These are phyloP conservation scores for Gaertneriomyces semiglobifer DNA, from an alignment of 192 early-diverging fungal genomes.

Conservation along the genomic window DNA sequence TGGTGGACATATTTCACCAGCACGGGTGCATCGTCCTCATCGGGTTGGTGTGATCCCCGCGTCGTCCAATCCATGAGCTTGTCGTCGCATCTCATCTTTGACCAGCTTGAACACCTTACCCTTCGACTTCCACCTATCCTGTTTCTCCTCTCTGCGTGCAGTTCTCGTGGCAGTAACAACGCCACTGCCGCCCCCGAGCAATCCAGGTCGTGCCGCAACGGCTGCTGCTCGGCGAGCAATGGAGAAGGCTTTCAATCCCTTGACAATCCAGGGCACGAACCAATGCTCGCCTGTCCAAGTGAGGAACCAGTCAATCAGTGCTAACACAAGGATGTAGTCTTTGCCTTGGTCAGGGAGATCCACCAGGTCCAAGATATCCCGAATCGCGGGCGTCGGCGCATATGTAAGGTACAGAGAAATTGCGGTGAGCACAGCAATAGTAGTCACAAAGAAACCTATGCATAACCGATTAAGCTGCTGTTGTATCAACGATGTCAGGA, in stretches of 20 bases:
- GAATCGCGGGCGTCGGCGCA: slow-evolving; percentile 48
- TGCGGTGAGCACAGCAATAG: slow-evolving; percentile 50
- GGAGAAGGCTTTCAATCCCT: slow-evolving; percentile 12
- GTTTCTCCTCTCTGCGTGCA: slow-evolving; percentile 21
- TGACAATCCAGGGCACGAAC: slow-evolving; percentile 32
- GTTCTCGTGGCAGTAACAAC: background rate
- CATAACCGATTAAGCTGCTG: slow-evolving; percentile 18
- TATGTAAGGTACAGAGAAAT: slow-evolving; percentile 51
- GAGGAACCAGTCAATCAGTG: slow-evolving; percentile 55
- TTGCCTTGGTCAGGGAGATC: slow-evolving; percentile 42
- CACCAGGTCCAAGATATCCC: slow-evolving; percentile 67
- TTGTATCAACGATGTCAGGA: background rate
- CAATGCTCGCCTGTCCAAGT: slow-evolving; percentile 37
- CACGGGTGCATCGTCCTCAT: too few relatives aligned
- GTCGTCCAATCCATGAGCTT: background rate
- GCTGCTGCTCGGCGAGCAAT: background rate
- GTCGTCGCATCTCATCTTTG: slow-evolving; percentile 32
- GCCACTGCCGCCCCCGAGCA: slow-evolving; percentile 4
- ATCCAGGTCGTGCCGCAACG: background rate
- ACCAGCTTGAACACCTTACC: slow-evolving; percentile 47
- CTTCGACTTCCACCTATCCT: slow-evolving; percentile 37
- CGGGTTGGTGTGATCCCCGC: background rate
- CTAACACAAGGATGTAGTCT: slow-evolving; percentile 55
- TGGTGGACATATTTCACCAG: too few relatives aligned
- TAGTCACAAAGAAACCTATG: slow-evolving; percentile 52